A percentile compares a stretch with the other conserved stretches of the same genome.
phyloP scores from a whole-genome alignment of 768 basidiomycete species.

The Lactarius quietus region DNA sequence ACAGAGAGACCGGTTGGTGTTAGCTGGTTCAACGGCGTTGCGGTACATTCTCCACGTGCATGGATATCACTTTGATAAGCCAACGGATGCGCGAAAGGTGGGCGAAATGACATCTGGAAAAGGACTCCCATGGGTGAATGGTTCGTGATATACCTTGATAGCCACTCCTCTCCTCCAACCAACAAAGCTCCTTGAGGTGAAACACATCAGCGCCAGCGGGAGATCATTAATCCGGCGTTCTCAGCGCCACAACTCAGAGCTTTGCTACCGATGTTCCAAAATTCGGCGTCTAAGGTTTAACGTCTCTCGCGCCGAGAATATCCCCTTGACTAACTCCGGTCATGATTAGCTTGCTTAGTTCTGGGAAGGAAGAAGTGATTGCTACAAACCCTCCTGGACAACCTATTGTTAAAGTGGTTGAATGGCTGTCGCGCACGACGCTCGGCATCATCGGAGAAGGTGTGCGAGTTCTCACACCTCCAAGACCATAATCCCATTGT shows the following conservation, averaged over 20 bases:
- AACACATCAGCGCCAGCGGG: slow-evolving; percentile 28
- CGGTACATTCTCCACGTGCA: slow-evolving; percentile 32
- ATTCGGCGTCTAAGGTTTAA: slow-evolving; percentile 24
- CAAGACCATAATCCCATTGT: not conserved
- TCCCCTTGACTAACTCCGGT: not conserved
- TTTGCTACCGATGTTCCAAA: slow-evolving; percentile 27
- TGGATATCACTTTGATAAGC: slow-evolving; percentile 28
- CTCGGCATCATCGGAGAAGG: slow-evolving; percentile 31
- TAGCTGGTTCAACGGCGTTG: slow-evolving; percentile 25
- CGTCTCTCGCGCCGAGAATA: not conserved
- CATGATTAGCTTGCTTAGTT: slow-evolving; percentile 25
- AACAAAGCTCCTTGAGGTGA: slow-evolving; percentile 15
- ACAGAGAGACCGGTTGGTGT: not conserved
- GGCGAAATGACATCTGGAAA: slow-evolving; percentile 23
- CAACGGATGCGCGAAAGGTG: slow-evolving; percentile 7
- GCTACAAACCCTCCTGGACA: not conserved
- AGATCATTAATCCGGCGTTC: slow-evolving; percentile 31
- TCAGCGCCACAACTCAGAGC: slow-evolving; percentile 27
- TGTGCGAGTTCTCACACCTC: not conserved
- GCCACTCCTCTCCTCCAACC: too few relatives aligned
- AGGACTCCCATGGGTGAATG: slow-evolving; percentile 23
- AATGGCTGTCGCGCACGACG: slow-evolving; percentile 29
- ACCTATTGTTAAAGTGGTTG: slow-evolving; percentile 21
- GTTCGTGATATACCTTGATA: slow-evolving; percentile 12
- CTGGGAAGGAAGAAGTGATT: slow-evolving; percentile 27